Percentiles rank a stretch among this genome's conserved stretches.
Conservation (phyloP, 1,284 basidiomycete species). For the Veloporphyrellus conicus region DNA sequence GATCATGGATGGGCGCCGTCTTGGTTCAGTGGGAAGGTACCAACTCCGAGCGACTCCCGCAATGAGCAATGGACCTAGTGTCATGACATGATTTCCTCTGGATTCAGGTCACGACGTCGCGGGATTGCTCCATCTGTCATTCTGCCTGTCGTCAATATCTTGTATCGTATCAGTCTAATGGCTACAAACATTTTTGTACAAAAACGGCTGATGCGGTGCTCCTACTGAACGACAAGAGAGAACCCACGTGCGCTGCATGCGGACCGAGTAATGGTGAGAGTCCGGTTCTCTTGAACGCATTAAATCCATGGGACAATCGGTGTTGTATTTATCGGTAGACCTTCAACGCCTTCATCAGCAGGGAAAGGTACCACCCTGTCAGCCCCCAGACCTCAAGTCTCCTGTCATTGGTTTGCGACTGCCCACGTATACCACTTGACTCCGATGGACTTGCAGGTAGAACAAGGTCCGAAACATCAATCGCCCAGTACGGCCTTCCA, state of each 20-base stretch:
- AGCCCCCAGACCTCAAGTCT: slow-evolving; percentile 73
- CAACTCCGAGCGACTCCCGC: slow-evolving; percentile 40
- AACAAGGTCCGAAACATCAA: slow-evolving; percentile 66
- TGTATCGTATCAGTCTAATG: slow-evolving; percentile 19
- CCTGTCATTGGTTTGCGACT: slow-evolving; percentile 32
- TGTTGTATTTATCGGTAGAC: slow-evolving; percentile 16
- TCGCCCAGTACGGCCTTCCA: slow-evolving; percentile 58
- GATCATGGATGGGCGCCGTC: slow-evolving; percentile 90
- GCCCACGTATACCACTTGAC: slow-evolving; percentile 24
- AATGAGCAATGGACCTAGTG: slow-evolving; percentile 25
- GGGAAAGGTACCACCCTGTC: slow-evolving; percentile 74
- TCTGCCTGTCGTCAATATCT: slow-evolving; percentile 19
- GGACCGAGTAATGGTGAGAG: background rate
- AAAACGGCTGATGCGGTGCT: too few relatives aligned
- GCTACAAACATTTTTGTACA: background rate
- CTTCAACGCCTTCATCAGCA: slow-evolving; percentile 39
- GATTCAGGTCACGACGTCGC: slow-evolving; percentile 14
- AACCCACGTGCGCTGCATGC: too few relatives aligned
- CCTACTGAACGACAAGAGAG: too few relatives aligned
- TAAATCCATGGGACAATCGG: background rate
- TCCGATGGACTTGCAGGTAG: slow-evolving; percentile 17
- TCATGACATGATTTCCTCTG: slow-evolving; percentile 11
- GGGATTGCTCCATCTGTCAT: slow-evolving; percentile 12
- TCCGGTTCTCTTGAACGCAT: background rate
- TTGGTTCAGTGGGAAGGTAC: slow-evolving; percentile 74